Percentiles rank a stretch among this genome's conserved stretches.
Conservation (phyloP, 2,329 filamentous ascomycete species). For the Lizonia empirigonia region DNA sequence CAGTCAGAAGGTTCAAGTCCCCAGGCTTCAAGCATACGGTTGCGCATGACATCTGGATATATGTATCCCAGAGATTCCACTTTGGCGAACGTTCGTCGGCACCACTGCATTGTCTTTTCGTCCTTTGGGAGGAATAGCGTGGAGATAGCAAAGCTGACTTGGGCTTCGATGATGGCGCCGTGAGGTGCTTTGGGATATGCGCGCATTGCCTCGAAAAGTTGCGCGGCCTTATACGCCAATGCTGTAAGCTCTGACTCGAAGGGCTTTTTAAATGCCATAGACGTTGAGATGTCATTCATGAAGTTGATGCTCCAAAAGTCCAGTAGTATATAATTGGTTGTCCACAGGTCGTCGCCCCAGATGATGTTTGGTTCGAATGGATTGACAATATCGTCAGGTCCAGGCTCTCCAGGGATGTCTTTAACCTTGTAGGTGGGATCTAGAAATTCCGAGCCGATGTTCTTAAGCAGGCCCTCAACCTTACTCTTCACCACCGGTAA, state of each 20-base stretch:
- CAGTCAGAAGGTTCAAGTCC: constrained; percentile 74
- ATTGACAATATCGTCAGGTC: constrained; percentile 72
- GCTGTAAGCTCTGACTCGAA: constrained; percentile 61
- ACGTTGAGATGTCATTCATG: constrained; percentile 79
- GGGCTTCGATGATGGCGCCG: constrained; percentile 73
- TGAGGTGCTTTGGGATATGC: constrained; percentile 72
- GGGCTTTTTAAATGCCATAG: constrained; percentile 60
- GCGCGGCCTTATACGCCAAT: constrained; percentile 72
- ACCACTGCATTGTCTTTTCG: constrained; percentile 74
- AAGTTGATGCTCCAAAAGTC: constrained; percentile 80
- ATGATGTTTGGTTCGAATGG: constrained; percentile 75
- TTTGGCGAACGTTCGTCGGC: constrained; percentile 75
- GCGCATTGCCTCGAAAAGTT: constrained; percentile 79
- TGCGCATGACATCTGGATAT: constrained; percentile 74
- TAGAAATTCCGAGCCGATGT: constrained; percentile 66
- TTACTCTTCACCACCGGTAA: constrained; percentile 54
- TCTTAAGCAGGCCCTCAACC: constrained; percentile 52
- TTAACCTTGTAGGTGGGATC: constrained; percentile 67
- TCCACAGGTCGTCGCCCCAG: constrained; percentile 68
- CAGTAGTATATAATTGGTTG: constrained; percentile 73
- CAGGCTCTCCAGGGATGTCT: constrained; percentile 63
- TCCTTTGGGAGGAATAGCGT: constrained; percentile 81
- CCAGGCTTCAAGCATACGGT: constrained; percentile 77
- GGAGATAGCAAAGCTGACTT: constrained; percentile 77
- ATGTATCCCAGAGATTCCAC: constrained; percentile 87